Evolutionary conservation across 2,329 filamentous ascomycete genomes (phyloP).

Genomic region (Lecanicillium sp.): DNA sequence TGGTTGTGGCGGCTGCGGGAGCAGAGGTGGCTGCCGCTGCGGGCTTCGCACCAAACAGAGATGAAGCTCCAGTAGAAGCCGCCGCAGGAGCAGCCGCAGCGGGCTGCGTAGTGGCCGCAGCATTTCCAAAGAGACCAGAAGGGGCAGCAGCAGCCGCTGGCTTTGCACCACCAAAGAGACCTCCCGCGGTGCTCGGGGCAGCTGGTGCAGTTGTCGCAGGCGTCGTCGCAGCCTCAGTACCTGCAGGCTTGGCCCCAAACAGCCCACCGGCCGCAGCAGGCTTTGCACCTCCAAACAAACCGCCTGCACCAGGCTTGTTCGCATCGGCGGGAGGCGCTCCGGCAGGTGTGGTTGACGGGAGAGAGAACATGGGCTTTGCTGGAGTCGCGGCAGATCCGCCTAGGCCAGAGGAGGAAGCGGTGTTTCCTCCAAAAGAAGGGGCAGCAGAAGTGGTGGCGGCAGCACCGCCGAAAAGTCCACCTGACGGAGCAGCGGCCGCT

Average conservation of each 20-base stretch:
- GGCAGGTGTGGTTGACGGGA: conserved; percentile 50
- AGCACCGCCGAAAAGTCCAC: conserved; percentile 28
- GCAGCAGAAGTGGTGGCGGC: conserved; percentile 4
- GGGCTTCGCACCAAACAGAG: conserved; percentile 22
- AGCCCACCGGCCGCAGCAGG: conserved; percentile 10
- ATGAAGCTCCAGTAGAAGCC: conserved; percentile 10
- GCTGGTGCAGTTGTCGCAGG: conserved; percentile 12
- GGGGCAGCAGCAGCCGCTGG: conserved; percentile 19
- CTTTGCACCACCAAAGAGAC: conserved; percentile 24
- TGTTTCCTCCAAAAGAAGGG: conserved; percentile 24
- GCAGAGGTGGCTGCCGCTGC: conserved; percentile 19
- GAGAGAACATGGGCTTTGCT: conserved; percentile 41
- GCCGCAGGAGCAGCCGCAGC: conserved; percentile 18
- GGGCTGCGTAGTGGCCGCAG: conserved; percentile 23
- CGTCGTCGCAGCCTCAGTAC: conserved; percentile 16
- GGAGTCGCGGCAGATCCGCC: conserved; percentile 29
- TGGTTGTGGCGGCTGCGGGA: conserved; percentile 19
- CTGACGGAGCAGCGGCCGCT: conserved; percentile 22
- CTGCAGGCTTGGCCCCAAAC: conserved; percentile 16
- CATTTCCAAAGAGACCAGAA: conserved; percentile 26
- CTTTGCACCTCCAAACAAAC: conserved; percentile 25
- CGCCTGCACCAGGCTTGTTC: conserved; percentile 24
- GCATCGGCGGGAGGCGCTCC: conserved; percentile 44
- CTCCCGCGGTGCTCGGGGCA: conserved; percentile 15
- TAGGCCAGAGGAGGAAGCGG: conserved; percentile 24